Base-by-base conservation (phyloP, 2,329 filamentous ascomycete species). In the Boeremia exigua region DNA sequence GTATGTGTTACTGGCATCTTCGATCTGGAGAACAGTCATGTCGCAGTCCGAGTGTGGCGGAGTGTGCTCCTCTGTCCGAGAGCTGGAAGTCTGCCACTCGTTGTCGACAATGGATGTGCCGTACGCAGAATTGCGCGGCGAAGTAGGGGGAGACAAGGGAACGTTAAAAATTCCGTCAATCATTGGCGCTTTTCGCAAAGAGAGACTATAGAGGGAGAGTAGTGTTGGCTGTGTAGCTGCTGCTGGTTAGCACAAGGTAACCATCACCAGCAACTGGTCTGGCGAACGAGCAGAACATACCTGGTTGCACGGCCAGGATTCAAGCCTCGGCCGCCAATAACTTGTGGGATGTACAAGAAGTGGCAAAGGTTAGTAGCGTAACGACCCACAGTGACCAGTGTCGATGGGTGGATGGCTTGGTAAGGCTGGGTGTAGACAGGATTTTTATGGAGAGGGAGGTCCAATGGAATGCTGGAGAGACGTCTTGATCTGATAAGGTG, bases 41-140 rank as follows among this genome's bases (percentile, higher is more conserved):
- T 75, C 71, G 62, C 67, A 65, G 43, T 76, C 72, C 30, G 71
- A 71, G 30, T 74, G 66, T 59, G 70, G 63, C 27, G 71, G 69
- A 12, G 65, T 69, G 30, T 68, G 61, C 42, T 75, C 75, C 63
- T 72, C 65, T 40, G 70, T 59, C 19, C 30, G 36, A 19, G 32
- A 28, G 45, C 27, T 49, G 17, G 53, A 51, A 58, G 68, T 60
- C 67, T 78, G 78, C 78, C 77, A 79, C 64, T 77, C 74, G 69
- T 75, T 75, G 48, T 79, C 75, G 71, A 70, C 68, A 59, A 72
- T 66, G 62, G 76, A 77, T 59, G 74, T 71, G 69, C 74, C 72
- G 65, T 78, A 78, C 67, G 74, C 78, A 77, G 78, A 80, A 79
- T 81, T 80, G 70, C 76, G 79, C 72, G 79, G 79, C 70, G 79